phyloP scores from a whole-genome alignment of 495 filamentous ascomycete species.

The Neurospora africana region DNA sequence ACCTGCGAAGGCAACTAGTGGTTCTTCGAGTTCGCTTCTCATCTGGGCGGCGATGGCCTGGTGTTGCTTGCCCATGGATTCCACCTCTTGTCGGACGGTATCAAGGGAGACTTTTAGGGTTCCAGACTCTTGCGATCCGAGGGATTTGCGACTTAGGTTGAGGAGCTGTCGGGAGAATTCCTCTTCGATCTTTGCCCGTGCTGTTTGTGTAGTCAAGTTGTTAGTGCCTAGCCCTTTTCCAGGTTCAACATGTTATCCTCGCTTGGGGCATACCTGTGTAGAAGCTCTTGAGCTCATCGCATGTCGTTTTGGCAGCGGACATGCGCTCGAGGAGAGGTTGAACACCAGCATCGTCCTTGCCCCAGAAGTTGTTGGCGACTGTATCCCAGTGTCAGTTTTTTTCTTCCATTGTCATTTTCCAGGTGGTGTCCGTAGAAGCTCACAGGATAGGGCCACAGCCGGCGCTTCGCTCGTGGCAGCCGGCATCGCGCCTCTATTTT shows the following conservation, averaged over 20 bases:
- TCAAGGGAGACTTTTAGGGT: slow-evolving; percentile 78
- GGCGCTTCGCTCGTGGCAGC: slow-evolving; percentile 26
- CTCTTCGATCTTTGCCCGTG: slow-evolving; percentile 88
- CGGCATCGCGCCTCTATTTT: slow-evolving; percentile 19
- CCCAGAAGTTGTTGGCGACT: slow-evolving; percentile 99
- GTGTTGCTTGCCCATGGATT: slow-evolving; percentile 88
- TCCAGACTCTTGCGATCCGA: slow-evolving; percentile 82
- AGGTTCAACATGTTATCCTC: background rate
- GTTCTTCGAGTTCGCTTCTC: slow-evolving; percentile 96
- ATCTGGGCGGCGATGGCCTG: slow-evolving; percentile 83
- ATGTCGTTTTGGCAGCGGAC: slow-evolving; percentile 89
- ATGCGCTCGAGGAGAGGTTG: slow-evolving; percentile 88
- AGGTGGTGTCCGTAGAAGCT: background rate
- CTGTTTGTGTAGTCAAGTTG: slow-evolving; percentile 33
- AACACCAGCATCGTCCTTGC: slow-evolving; percentile 96
- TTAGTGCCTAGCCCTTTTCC: background rate
- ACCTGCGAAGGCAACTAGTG: slow-evolving; percentile 79
- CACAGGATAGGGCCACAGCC: slow-evolving; percentile 39
- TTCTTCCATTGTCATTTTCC: background rate
- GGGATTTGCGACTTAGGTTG: slow-evolving; percentile 73
- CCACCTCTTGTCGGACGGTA: slow-evolving; percentile 79
- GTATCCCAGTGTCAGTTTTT: background rate
- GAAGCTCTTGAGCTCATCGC: slow-evolving; percentile 87
- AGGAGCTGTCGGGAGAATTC: slow-evolving; percentile 92
- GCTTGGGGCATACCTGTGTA: slow-evolving; percentile 56